Conservation (phyloP, 2,329 filamentous ascomycete genomes). For the Leptosphaerulina australis region DNA sequence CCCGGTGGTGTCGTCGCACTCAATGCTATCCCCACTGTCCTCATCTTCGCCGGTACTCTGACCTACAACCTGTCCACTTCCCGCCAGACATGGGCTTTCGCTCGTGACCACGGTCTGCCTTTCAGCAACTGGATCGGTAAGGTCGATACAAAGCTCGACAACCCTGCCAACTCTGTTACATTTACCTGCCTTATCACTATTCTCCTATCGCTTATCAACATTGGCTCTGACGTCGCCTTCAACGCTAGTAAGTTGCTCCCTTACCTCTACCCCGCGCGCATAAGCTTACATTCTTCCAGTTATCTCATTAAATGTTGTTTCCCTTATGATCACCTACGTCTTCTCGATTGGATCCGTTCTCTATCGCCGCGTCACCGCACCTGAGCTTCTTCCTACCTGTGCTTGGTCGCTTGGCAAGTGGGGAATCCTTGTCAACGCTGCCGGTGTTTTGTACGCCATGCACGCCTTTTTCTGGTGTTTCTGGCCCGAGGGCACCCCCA, state of each 20-base stretch:
- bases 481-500: constrained; percentile 46
- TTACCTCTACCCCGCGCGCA: too few relatives aligned
- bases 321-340: constrained; percentile 51
- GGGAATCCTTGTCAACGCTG: constrained; percentile 48
- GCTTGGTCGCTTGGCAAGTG: constrained; percentile 49
- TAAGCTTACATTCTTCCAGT: constrained; percentile 30
- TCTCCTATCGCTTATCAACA: constrained; percentile 43
- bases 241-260: constrained; percentile 34
- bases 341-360: constrained; percentile 51
- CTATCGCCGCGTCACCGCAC: constrained; percentile 46
- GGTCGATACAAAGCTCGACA: constrained; percentile 34
- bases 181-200: constrained; percentile 39
- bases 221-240: constrained; percentile 45
- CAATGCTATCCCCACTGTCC: constrained; percentile 38
- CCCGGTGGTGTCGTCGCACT: constrained; percentile 38
- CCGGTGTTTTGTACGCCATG: constrained; percentile 43
- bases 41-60: constrained; percentile 41
- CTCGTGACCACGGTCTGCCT: constrained; percentile 44
- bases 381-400: constrained; percentile 46
- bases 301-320: constrained; percentile 49
- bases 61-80: constrained; percentile 42
- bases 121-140: constrained; percentile 39
- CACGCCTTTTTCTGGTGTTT: constrained; percentile 53
- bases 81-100: constrained; percentile 47
- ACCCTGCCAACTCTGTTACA: constrained; percentile 43